Percentiles rank a stretch among this genome's conserved stretches.
Conservation (phyloP, 2,329 filamentous ascomycete genomes). For the Aspergillus clavatus region DNA sequence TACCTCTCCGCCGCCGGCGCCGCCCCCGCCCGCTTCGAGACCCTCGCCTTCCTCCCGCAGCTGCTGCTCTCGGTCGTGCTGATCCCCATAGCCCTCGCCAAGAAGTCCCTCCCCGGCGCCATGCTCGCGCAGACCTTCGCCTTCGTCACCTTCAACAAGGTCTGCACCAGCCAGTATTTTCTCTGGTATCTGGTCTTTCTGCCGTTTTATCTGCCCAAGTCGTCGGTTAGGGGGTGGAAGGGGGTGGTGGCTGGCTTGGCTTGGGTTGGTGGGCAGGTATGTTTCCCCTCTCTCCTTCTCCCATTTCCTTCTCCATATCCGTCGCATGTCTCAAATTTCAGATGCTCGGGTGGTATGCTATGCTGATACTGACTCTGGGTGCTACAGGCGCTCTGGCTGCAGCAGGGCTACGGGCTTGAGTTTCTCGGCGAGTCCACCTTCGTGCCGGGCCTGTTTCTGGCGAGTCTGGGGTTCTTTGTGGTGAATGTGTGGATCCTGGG, state of each 20-base stretch:
- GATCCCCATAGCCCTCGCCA: constrained; percentile 71
- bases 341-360: too few relatives aligned
- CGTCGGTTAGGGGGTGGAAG: constrained; percentile 57
- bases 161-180: constrained; percentile 99
- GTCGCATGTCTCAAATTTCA: too few relatives aligned
- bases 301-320: background rate
- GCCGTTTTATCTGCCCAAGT: constrained; percentile 81
- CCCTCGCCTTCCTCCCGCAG: constrained; percentile 84
- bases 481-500: constrained; percentile 86
- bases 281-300: constrained; percentile 6
- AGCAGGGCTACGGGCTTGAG: constrained; percentile 69
- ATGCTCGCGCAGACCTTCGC: constrained; percentile 96
- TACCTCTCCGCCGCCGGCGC: constrained; percentile 72
- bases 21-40: constrained; percentile 55
- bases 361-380: constrained; percentile 31
- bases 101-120: constrained; percentile 71
- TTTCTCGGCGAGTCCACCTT: constrained; percentile 80
- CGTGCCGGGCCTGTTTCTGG: constrained; percentile 72
- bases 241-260: constrained; percentile 62
- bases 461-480: constrained; percentile 73
- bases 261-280: constrained; percentile 70
- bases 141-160: constrained; percentile 97
- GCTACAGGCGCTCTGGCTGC: constrained; percentile 61
- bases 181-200: constrained; percentile 96
- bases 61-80: constrained; percentile 71